Percentiles rank a stretch among this genome's conserved stretches.
These are phyloP conservation scores for Vanrija sp. DNA, from an alignment of 1,284 basidiomycete genomes.

Conservation along the genomic window DNA sequence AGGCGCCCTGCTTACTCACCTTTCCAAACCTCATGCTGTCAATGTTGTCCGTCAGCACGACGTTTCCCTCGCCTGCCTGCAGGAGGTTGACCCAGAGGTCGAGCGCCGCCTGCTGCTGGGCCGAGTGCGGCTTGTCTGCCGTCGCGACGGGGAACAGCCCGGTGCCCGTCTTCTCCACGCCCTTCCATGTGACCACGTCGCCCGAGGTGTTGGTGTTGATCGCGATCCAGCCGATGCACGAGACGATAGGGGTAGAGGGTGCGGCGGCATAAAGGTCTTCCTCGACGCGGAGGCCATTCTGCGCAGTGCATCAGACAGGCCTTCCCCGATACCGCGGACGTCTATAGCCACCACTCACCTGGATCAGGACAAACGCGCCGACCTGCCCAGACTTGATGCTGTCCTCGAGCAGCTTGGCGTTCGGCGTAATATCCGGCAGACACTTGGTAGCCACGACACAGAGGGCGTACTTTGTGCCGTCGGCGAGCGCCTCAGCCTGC, in stretches of 20 bases:
- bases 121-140: constrained; percentile 8
- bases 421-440: constrained; percentile 63
- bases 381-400: constrained; percentile 57
- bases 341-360: constrained; percentile 48
- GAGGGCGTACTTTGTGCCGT: constrained; percentile 60
- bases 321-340: no score
- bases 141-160: constrained; percentile 37
- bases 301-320: not conserved
- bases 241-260: constrained; percentile 34
- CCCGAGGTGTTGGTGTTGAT: constrained; percentile 33
- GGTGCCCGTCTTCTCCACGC: constrained; percentile 31
- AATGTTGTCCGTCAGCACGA: constrained; percentile 27
- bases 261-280: constrained; percentile 60
- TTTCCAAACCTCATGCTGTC: constrained; percentile 36
- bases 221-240: constrained; percentile 36
- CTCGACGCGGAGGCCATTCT: constrained; percentile 72
- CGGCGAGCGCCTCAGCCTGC: constrained; percentile 56
- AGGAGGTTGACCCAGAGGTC: constrained; percentile 25
- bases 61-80: constrained; percentile 21
- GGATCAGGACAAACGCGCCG: constrained; percentile 63
- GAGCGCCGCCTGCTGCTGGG: constrained; percentile 20
- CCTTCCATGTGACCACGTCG: constrained; percentile 32
- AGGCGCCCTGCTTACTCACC: constrained; percentile 8
- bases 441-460: constrained; percentile 69
- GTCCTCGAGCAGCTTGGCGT: constrained; percentile 59